Evolutionary conservation across 345 rosid genomes (phyloP).

Genomic region (Salix koriyanagi): DNA sequence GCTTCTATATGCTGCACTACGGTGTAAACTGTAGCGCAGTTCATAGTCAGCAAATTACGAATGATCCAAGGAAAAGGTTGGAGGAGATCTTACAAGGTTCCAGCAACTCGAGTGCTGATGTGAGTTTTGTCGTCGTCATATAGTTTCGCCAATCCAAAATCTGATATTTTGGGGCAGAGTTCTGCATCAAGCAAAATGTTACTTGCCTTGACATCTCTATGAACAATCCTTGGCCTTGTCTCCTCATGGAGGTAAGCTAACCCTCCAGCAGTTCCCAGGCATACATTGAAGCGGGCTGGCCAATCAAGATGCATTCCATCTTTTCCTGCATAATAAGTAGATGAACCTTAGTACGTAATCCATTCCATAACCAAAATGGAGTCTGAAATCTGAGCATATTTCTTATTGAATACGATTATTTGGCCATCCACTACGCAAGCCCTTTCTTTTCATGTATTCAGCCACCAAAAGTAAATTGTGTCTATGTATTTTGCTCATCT

Average conservation of each 20-base stretch:
- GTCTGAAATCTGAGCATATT: conserved; percentile 27
- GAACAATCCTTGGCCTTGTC: conserved; percentile 39
- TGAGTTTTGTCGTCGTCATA: conserved; percentile 42
- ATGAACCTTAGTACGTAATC: not conserved
- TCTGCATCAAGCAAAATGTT: conserved; percentile 26
- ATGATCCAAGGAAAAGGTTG: not conserved
- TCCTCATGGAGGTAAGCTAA: conserved; percentile 39
- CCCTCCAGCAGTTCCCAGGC: conserved; percentile 25
- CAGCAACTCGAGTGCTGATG: conserved; percentile 43
- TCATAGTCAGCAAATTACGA: not conserved
- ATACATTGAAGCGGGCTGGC: conserved; percentile 34
- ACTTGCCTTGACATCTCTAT: conserved; percentile 48
- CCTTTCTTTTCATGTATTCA: not conserved
- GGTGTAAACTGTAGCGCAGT: not conserved
- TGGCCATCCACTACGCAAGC: conserved; percentile 20
- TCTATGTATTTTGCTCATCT: not conserved
- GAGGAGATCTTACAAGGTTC: conserved; percentile 31
- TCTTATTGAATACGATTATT: conserved; percentile 15
- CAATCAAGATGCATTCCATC: conserved; percentile 2
- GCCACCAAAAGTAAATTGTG: not conserved
- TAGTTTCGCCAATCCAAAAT: conserved; percentile 40
- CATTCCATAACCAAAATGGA: not conserved
- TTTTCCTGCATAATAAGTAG: not conserved
- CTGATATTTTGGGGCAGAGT: conserved; percentile 37
- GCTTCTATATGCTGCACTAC: not conserved